phyloP scores from a whole-genome alignment of 2,329 filamentous ascomycete genomes.

The Davidsoniella virescens region DNA sequence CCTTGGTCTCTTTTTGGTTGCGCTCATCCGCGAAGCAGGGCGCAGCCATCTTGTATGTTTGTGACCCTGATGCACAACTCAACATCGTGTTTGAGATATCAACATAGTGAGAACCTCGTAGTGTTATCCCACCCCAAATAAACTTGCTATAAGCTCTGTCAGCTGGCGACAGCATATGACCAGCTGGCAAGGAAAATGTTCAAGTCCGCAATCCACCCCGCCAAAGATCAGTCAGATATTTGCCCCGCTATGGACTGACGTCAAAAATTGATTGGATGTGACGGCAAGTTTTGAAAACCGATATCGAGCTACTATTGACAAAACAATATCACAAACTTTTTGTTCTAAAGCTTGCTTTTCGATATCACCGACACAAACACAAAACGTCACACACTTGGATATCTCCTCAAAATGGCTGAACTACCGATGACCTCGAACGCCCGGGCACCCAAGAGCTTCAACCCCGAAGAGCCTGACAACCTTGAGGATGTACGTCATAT shows the following conservation, averaged over 20 bases:
- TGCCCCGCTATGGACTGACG: constrained; percentile 8
- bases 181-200: constrained; percentile 2
- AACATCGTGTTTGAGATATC: too few species aligned
- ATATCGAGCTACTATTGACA: not conserved
- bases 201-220: not conserved
- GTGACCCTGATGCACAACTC: too few species aligned
- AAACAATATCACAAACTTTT: not conserved
- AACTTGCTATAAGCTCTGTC: not conserved
- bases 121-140: too few species aligned
- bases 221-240: constrained; percentile 1
- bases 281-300: not conserved
- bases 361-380: too few species aligned
- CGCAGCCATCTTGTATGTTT: too few species aligned
- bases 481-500: constrained; percentile 35
- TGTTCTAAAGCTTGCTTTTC: not conserved
- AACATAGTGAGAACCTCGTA: too few species aligned
- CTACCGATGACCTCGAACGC: constrained; percentile 6
- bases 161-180: not conserved
- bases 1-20: too few species aligned
- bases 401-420: constrained; percentile 8
- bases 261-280: constrained; percentile 3
- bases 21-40: too few species aligned
- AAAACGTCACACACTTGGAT: not conserved
- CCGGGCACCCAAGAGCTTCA: constrained; percentile 23
- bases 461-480: constrained; percentile 39